Evolutionary conservation across 345 rosid genomes (phyloP), one percentile per base, ranked within the genome.

Genomic region (Arabis alpina): DNA sequence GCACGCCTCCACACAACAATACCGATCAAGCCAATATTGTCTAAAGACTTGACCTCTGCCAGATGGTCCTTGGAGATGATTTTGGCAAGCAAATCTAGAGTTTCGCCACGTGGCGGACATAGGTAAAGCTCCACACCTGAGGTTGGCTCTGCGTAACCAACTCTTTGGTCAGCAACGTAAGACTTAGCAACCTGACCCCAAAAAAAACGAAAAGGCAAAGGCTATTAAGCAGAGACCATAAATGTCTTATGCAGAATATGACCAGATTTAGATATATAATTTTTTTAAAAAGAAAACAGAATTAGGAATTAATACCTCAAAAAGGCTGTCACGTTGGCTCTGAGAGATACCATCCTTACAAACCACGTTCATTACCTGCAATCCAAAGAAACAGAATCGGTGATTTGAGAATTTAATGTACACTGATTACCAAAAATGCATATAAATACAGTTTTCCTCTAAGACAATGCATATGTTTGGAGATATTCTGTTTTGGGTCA

Each of bases 1-100:
- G 54, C 55, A 51, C 88, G 89, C 80, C 96, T 87, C 98, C 98
- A 94, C 54, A 94, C 90, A 76, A 91, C 84, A 72, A 91, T 89
- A 49, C 98, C 99, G 48, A 94, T 85, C 67, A 94, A 84, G 53
- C 97, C 97, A 44, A 80, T 68, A 15, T 50, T 19, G 61, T 88
- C 92, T 51, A 87, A 78, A 72, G 81, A 74, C 58, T 82, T 79
- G 50, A 87, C 84, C 60, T 80, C 79, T 16, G 88, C 86, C 15
- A 81, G 69, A 64, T 88, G 88, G 64, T 84, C 93, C 71, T 80
- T 82, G 1, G 93, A 80, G n/a, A 91, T 85, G 83, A 86, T 79
- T 78, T 82, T 86, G 81, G 70, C 30, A n/a, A 91, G 81, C 85
- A 88, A 76, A 44, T 87, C 96, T 3, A 82, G 54, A 0, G 82